Evolutionary conservation across 1,284 basidiomycete genomes (phyloP).

Genomic region (Cryptococcus sp.): DNA sequence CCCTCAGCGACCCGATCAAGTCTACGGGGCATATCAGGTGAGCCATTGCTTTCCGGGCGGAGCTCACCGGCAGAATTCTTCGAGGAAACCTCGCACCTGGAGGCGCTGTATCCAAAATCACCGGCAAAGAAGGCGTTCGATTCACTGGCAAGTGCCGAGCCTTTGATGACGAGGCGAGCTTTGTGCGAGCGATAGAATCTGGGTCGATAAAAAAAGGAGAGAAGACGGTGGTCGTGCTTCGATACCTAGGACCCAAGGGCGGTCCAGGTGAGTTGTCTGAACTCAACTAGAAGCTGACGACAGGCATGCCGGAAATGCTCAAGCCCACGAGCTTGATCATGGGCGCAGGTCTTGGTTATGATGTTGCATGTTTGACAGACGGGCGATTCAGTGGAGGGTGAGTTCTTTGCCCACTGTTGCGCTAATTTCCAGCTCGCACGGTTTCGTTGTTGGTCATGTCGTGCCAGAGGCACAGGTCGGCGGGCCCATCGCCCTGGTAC

Average conservation of each 20-base stretch:
- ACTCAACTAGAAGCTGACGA: neutral
- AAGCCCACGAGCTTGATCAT: slow-evolving; percentile 84
- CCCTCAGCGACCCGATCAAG: slow-evolving; percentile 84
- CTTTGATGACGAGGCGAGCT: slow-evolving; percentile 70
- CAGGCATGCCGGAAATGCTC: slow-evolving; percentile 88
- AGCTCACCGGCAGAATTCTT: slow-evolving; percentile 65
- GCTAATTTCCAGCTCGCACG: slow-evolving; percentile 53
- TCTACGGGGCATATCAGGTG: slow-evolving; percentile 76
- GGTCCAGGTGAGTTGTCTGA: slow-evolving; percentile 60
- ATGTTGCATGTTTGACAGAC: slow-evolving; percentile 92
- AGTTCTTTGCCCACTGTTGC: slow-evolving; percentile 13
- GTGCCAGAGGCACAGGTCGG: slow-evolving; percentile 85
- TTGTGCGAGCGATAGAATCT: slow-evolving; percentile 78
- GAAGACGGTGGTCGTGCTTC: slow-evolving; percentile 79
- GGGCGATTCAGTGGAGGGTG: slow-evolving; percentile 92
- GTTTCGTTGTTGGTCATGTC: slow-evolving; percentile 58
- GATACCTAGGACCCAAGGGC: slow-evolving; percentile 95
- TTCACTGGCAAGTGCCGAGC: slow-evolving; percentile 63
- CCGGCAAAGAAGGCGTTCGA: slow-evolving; percentile 87
- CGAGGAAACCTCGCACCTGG: slow-evolving; percentile 87
- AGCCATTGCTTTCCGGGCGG: slow-evolving; percentile 7
- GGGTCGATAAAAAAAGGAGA: slow-evolving; percentile 80
- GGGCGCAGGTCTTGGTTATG: slow-evolving; percentile 87
- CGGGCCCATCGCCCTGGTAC: slow-evolving; percentile 90
- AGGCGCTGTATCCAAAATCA: slow-evolving; percentile 91